Percentiles rank a stretch among this genome's conserved stretches.
Evolutionary conservation across 2,329 filamentous ascomycete genomes (phyloP).

Genomic region (Aspergillus felis): DNA sequence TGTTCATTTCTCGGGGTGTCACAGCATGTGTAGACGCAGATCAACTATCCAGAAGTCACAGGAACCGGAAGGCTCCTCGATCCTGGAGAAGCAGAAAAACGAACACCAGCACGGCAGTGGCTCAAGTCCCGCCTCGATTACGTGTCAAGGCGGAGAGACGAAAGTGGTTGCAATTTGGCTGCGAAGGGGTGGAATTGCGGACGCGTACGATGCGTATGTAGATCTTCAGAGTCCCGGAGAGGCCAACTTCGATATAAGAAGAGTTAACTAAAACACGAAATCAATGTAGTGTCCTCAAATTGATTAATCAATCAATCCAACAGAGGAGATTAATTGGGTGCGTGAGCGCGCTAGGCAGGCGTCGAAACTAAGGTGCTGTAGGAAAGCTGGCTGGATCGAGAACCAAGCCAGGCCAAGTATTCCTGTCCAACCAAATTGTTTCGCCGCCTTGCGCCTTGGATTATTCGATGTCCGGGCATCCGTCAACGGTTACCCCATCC

Average conservation of each 20-base stretch:
- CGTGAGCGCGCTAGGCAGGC: neutral
- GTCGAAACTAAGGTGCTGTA: neutral
- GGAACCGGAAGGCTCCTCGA: constrained; percentile 4
- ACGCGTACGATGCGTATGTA: neutral
- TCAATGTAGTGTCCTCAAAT: neutral
- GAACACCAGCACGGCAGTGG: neutral
- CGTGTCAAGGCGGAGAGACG: neutral
- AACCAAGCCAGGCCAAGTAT: neutral
- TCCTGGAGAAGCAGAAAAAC: constrained; percentile 7
- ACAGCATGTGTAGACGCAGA: constrained; percentile 27
- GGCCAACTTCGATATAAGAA: neutral
- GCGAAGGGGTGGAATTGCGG: neutral
- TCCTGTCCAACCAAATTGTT: neutral
- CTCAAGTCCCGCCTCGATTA: neutral
- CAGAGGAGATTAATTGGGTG: neutral
- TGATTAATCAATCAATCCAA: neutral
- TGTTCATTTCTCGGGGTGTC: constrained; percentile 65
- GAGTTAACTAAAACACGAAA: neutral
- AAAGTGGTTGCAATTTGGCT: neutral
- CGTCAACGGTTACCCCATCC: neutral
- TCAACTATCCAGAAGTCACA: constrained; percentile 4
- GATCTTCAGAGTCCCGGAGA: neutral
- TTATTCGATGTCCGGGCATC: neutral
- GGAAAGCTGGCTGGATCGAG: neutral
- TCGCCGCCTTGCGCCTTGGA: neutral